phyloP scores from a whole-genome alignment of 1,139 yeast genomes.

The Yamadazyma aaseri region DNA sequence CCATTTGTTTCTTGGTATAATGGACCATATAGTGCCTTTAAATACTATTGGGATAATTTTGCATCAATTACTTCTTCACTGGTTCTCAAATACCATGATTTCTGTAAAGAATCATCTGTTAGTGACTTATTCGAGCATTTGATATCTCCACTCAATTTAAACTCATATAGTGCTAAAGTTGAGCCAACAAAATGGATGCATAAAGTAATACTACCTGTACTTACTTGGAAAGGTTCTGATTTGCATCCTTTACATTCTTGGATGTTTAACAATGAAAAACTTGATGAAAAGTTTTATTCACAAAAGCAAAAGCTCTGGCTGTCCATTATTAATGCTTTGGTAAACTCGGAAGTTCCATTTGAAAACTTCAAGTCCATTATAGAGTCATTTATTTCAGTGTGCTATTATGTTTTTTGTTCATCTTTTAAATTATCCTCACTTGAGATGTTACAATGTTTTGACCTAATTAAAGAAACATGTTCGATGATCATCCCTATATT shows the following conservation, averaged over 20 bases:
- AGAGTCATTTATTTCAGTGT: conserved; percentile 23
- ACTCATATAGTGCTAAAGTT: conserved; percentile 15
- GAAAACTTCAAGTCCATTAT: conserved; percentile 17
- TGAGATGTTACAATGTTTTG: conserved; percentile 31
- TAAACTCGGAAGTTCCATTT: conserved; percentile 13
- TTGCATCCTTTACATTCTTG: conserved; percentile 27
- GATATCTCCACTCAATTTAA: conserved; percentile 21
- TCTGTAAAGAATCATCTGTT: conserved; percentile 13
- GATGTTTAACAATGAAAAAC: conserved; percentile 19
- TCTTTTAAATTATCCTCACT: conserved; percentile 22
- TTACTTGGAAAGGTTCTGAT: conserved; percentile 20
- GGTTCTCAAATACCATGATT: conserved; percentile 15
- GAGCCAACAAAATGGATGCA: conserved; percentile 25
- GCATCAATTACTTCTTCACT: conserved; percentile 15
- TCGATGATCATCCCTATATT: conserved; percentile 13
- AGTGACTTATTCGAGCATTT: conserved; percentile 22
- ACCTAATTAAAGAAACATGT: conserved; percentile 27
- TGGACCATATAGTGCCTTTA: conserved; percentile 30
- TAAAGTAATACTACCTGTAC: conserved; percentile 31
- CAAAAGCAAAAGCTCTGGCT: conserved; percentile 23
- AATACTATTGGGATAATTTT: conserved; percentile 30
- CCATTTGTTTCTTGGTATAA: conserved; percentile 28
- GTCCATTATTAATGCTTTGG: conserved; percentile 19
- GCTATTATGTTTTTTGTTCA: conserved; percentile 26
- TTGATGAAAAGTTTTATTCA: conserved; percentile 16